Percentiles rank a stretch among this genome's conserved stretches.
phyloP scores from a whole-genome alignment of 805 yeast genomes.

The Ogataea allantospora region DNA sequence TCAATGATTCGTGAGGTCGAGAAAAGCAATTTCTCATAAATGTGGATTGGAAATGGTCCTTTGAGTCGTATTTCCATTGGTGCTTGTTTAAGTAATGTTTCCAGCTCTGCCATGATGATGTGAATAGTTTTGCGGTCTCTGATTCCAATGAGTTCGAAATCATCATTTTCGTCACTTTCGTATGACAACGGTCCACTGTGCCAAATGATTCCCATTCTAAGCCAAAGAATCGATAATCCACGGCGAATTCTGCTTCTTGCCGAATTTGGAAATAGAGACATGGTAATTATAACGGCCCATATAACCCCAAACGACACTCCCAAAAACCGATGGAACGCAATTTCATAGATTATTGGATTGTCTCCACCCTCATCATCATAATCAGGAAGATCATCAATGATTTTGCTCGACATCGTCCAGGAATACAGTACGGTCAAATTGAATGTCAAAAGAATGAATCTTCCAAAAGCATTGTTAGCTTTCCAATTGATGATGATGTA shows the following conservation, averaged over 20 bases:
- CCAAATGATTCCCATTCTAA: conserved; percentile 80
- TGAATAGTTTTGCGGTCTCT: conserved; percentile 45
- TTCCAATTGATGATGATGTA: conserved; percentile 69
- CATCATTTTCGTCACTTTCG: conserved; percentile 29
- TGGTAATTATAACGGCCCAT: conserved; percentile 73
- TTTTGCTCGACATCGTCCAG: conserved; percentile 61
- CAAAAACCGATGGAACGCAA: conserved; percentile 74
- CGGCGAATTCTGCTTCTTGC: conserved; percentile 67
- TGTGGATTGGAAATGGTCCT: conserved; percentile 61
- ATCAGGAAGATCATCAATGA: conserved; percentile 42
- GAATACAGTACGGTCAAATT: conserved; percentile 77
- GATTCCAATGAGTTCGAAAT: conserved; percentile 39
- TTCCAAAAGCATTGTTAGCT: conserved; percentile 58
- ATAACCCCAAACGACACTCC: conserved; percentile 71
- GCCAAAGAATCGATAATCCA: conserved; percentile 70
- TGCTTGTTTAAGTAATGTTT: conserved; percentile 61
- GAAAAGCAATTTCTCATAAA: conserved; percentile 49
- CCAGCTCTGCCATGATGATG: conserved; percentile 57
- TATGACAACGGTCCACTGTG: conserved; percentile 66
- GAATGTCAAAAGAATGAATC: conserved; percentile 71
- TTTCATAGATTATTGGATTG: conserved; percentile 63
- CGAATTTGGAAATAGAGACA: conserved; percentile 67
- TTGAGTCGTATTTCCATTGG: conserved; percentile 73
- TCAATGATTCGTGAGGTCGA: conserved; percentile 67
- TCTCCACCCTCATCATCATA: conserved; percentile 69